Percentiles rank a stretch among this genome's conserved stretches.
Evolutionary conservation across 805 yeast genomes (phyloP).

Genomic region (Peterozyma toletana): DNA sequence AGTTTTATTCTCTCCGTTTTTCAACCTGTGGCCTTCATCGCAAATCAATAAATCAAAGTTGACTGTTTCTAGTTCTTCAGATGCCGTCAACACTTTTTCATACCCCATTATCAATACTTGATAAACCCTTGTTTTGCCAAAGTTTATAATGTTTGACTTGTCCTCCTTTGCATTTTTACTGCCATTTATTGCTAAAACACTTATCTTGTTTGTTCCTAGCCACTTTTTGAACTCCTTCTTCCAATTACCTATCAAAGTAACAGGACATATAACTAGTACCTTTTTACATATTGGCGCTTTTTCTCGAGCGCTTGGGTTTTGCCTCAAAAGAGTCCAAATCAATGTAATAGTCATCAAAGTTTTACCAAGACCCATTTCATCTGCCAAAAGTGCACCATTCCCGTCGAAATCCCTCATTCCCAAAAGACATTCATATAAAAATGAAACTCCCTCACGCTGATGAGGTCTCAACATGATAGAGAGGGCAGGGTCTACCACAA

Average conservation of each 20-base stretch:
- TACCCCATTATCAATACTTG: slow-evolving; percentile 85
- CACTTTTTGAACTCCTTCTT: slow-evolving; percentile 81
- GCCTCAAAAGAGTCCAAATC: slow-evolving; percentile 76
- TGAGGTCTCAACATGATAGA: slow-evolving; percentile 63
- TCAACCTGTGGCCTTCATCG: slow-evolving; percentile 93
- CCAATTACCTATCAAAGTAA: slow-evolving; percentile 85
- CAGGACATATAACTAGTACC: slow-evolving; percentile 83
- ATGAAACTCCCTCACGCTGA: slow-evolving; percentile 77
- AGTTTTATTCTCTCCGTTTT: slow-evolving; percentile 66
- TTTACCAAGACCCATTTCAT: slow-evolving; percentile 95
- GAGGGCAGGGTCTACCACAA: slow-evolving; percentile 55
- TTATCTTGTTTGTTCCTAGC: slow-evolving; percentile 61
- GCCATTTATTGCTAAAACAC: slow-evolving; percentile 54
- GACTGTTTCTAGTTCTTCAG: slow-evolving; percentile 39
- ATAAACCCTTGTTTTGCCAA: slow-evolving; percentile 62
- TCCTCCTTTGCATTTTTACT: slow-evolving; percentile 45
- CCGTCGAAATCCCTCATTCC: slow-evolving; percentile 48
- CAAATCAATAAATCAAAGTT: slow-evolving; percentile 70
- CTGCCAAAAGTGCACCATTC: slow-evolving; percentile 81
- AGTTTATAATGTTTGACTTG: slow-evolving; percentile 47
- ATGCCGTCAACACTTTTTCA: slow-evolving; percentile 61
- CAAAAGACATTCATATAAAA: slow-evolving; percentile 77
- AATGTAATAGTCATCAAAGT: slow-evolving; percentile 80
- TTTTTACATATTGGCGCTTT: slow-evolving; percentile 38
- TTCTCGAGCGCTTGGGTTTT: slow-evolving; percentile 39